phyloP scores from a whole-genome alignment of 139 green algal species.

The Zygnema circumcarinatum region DNA sequence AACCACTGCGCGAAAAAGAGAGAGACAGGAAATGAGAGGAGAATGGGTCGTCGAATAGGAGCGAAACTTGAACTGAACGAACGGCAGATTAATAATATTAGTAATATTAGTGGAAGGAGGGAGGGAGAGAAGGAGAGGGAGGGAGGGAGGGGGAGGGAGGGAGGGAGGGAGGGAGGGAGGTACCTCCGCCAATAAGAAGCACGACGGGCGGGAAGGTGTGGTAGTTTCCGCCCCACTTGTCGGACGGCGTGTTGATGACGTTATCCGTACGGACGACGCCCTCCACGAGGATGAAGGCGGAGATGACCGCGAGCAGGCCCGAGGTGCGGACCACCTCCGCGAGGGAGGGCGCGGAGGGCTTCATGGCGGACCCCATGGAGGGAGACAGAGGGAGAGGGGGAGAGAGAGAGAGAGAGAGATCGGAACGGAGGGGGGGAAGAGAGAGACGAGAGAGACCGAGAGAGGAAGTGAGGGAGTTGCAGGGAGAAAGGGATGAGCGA shows the following conservation, averaged over 20 bases:
- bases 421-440: no score
- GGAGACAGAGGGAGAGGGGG: no score
- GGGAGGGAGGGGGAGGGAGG: background rate
- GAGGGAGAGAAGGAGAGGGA: no score
- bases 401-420: no score
- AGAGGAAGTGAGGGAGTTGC: no score
- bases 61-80: slow-evolving; percentile 8
- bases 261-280: background rate
- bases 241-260: slow-evolving; percentile 4
- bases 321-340: background rate
- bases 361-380: no score
- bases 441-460: no score
- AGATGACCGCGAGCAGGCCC: background rate
- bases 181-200: background rate
- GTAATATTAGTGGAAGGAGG: no score
- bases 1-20: background rate
- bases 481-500: no score
- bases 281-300: slow-evolving; percentile 1
- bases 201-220: slow-evolving; percentile 3
- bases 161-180: background rate
- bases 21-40: background rate
- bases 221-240: background rate
- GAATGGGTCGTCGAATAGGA: background rate
- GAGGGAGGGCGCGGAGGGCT: no score
- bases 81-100: no score